phyloP scores from a whole-genome alignment of 192 early-diverging fungal genomes.

The Geosiphon pyriformis region DNA sequence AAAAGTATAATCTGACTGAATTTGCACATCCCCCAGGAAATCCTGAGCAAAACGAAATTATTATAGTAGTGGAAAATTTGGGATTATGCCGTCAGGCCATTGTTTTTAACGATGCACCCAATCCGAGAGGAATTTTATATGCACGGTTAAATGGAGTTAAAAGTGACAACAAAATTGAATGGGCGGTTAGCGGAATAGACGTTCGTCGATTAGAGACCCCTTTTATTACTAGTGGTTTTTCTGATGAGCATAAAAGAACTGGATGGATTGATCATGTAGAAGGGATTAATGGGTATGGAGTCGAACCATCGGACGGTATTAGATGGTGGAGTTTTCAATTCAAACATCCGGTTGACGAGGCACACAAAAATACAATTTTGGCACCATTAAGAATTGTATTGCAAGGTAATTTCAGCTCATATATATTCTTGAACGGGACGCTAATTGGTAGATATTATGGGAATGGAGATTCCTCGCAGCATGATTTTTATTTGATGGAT shows the following conservation, averaged over 20 bases:
- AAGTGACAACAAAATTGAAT: conserved; percentile 43
- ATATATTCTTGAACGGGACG: conserved; percentile 62
- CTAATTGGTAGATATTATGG: conserved; percentile 70
- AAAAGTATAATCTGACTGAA: conserved; percentile 52
- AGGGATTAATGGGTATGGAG: conserved; percentile 2
- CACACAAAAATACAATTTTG: conserved; percentile 5
- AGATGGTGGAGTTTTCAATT: conserved; percentile 39
- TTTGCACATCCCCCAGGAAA: conserved; percentile 22
- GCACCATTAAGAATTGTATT: conserved; percentile 63
- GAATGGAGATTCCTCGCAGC: conserved; percentile 57
- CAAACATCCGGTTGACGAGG: background rate
- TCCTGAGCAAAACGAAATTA: conserved; percentile 59
- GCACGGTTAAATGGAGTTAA: conserved; percentile 55
- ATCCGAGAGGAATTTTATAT: conserved; percentile 67
- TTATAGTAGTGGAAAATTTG: conserved; percentile 71
- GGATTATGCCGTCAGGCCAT: conserved; percentile 68
- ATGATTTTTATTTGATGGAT: conserved; percentile 64
- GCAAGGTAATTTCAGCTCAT: conserved; percentile 60
- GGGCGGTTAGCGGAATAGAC: conserved; percentile 74
- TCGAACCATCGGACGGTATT: conserved; percentile 28
- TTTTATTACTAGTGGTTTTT: conserved; percentile 68
- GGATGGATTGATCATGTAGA: conserved; percentile 38
- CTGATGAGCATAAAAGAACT: conserved; percentile 49
- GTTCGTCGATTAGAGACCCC: conserved; percentile 50
- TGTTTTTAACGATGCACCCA: conserved; percentile 68